Conservation (phyloP, 768 basidiomycete genomes). For the Trametes cingulata region DNA sequence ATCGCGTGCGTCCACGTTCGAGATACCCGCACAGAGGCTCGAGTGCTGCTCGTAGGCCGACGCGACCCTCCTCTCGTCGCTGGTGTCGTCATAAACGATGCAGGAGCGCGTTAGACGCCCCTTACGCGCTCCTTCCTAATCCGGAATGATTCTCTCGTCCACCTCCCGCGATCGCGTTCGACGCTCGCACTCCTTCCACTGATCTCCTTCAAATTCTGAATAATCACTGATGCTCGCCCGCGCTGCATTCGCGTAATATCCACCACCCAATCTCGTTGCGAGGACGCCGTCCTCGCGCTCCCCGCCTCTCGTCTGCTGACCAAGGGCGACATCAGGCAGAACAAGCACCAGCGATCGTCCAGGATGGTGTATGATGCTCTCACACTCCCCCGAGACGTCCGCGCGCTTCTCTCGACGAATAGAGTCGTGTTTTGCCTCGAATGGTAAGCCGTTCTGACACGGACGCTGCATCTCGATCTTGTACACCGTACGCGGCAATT, state of each 20-base stretch:
- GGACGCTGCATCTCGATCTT: neutral
- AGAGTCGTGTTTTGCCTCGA: neutral
- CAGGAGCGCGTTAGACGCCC: neutral
- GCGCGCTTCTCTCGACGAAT: neutral
- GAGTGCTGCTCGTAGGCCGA: neutral
- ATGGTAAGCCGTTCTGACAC: neutral
- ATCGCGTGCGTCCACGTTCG: neutral
- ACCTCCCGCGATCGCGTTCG: neutral
- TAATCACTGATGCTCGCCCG: too few species aligned
- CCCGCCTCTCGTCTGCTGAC: too few species aligned
- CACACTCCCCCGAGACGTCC: neutral
- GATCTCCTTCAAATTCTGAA: too few species aligned
- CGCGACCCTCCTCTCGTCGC: neutral
- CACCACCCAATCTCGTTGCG: too few species aligned
- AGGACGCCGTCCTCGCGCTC: too few species aligned
- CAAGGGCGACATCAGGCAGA: neutral
- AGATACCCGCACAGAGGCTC: too few species aligned
- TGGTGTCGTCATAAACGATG: constrained; percentile 2
- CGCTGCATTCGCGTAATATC: too few species aligned
- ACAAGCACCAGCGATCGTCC: neutral
- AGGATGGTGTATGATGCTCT: neutral
- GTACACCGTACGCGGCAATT: too few species aligned
- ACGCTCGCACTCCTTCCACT: too few species aligned
- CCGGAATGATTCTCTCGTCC: constrained; percentile 19
- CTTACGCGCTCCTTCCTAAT: constrained; percentile 4